Base-by-base conservation (phyloP, 108 stramenopile genomes). In the Conticribra weissflogii region DNA sequence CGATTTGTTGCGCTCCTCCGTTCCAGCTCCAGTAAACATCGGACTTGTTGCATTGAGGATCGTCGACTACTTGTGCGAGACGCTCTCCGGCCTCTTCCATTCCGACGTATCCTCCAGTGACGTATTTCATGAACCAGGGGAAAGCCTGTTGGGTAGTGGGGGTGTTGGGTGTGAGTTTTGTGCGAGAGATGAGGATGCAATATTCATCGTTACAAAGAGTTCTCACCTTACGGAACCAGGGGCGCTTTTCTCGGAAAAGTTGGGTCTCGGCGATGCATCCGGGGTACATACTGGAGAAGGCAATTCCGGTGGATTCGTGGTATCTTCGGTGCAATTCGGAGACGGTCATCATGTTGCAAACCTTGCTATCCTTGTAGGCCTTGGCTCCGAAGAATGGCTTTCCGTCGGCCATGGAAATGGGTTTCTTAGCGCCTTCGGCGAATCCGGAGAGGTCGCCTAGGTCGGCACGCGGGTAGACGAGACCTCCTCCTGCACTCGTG, bases 21-120 rank as follows among this genome's bases (percentile, higher is more conserved):
- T 98, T 98, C 97, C 97, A 98, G 60, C 89, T 83, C 97, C 97
- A 98, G 92, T 98, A 98, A 0, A 95, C 90, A 82, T 74, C 88
- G 63, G 86, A 88, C 72, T 94, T 94, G 83, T 72, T 72, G 81
- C 95, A 96, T 22, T 78, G 76, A 25, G 92, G 92, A 71, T 94
- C 95, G 59, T 89, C 85, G 49, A 85, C 83, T 44, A 91, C 92
- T 81, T 96, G 95, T 32, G 88, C 89, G 29, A 96, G 78, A 52
- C 95, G 89, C 64, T 92, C 83, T 27, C 95, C 95, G 41, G 95
- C 95, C 76, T 96, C 95, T 66, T 89, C 79, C 72, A 89, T 88
- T n/a, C 95, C 83, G 21, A 96, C 95, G 63, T 93, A 96, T 33
- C 93, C 93, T 47, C 93, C 93, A 60, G 93, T 94, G 33, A 94